These are phyloP conservation scores for Penstemon barbatus DNA, from an alignment of 257 asterid species.

Conservation along the genomic window DNA sequence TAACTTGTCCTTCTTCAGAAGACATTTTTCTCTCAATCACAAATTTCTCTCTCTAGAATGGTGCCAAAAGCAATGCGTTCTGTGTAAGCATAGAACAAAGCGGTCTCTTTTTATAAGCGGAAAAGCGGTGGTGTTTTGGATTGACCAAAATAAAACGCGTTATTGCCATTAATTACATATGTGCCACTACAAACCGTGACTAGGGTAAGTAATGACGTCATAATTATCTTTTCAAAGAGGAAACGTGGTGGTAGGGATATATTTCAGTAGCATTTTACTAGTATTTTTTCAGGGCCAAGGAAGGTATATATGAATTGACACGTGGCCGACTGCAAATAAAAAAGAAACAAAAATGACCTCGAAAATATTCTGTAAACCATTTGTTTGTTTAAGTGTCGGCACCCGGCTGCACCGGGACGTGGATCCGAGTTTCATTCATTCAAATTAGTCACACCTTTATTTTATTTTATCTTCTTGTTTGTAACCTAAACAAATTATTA, in stretches of 20 bases:
- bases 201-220: slow-evolving; percentile 19
- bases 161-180: slow-evolving; percentile 13
- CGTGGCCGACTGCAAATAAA: too few relatives aligned
- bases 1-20: slow-evolving; percentile 76
- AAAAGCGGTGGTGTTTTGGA: not conserved
- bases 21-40: slow-evolving; percentile 38
- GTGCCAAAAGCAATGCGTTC: slow-evolving; percentile 16
- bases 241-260: not conserved
- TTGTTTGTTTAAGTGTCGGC: too few relatives aligned
- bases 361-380: too few relatives aligned
- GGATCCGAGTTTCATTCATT: too few relatives aligned
- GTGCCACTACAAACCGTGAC: slow-evolving; percentile 7
- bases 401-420: too few relatives aligned
- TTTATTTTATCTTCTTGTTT: too few relatives aligned
- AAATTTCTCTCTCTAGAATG: not conserved
- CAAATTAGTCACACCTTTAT: too few relatives aligned
- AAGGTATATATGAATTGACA: too few relatives aligned
- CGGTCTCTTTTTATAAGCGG: slow-evolving; percentile 19
- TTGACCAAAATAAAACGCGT: slow-evolving; percentile 5
- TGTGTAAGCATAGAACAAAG: not conserved
- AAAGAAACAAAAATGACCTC: too few relatives aligned
- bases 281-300: too few relatives aligned
- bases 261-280: not conserved
- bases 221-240: not conserved
- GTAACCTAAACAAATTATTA: too few relatives aligned